Percentiles rank a stretch among this genome's conserved stretches.
Evolutionary conservation across 768 basidiomycete species (phyloP).

Genomic region (Boletus fagicola): DNA sequence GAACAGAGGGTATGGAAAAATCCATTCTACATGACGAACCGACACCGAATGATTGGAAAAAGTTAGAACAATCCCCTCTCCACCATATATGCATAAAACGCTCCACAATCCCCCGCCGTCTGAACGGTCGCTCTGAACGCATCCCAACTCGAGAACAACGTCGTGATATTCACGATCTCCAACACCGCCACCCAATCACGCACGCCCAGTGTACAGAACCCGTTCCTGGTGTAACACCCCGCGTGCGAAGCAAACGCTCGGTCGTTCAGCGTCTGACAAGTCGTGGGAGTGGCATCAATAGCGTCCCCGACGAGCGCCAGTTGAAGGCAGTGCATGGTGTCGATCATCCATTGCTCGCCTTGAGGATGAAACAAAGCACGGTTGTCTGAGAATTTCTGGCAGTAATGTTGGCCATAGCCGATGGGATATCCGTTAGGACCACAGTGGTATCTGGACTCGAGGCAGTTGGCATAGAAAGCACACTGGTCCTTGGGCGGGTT

Average conservation of each 20-base stretch:
- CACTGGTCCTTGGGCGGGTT: constrained; percentile 40
- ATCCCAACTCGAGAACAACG: constrained; percentile 18
- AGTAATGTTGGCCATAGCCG: constrained; percentile 41
- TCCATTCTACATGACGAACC: background rate
- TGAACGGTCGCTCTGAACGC: constrained; percentile 12
- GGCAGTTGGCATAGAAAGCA: constrained; percentile 44
- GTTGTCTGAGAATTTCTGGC: constrained; percentile 37
- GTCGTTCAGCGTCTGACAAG: constrained; percentile 35
- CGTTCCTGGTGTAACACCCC: constrained; percentile 40
- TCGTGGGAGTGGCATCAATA: constrained; percentile 21
- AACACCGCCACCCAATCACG: constrained; percentile 39
- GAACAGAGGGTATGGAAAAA: too few species aligned
- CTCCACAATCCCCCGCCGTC: constrained; percentile 10
- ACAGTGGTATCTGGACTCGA: constrained; percentile 46
- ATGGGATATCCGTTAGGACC: constrained; percentile 44
- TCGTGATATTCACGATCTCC: constrained; percentile 26
- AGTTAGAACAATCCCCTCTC: constrained; percentile 8
- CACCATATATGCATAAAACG: constrained; percentile 16
- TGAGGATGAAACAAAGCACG: constrained; percentile 28
- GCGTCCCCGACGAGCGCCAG: constrained; percentile 38
- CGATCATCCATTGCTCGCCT: constrained; percentile 44
- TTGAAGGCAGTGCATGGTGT: constrained; percentile 49
- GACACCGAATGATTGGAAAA: background rate
- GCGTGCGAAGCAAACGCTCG: constrained; percentile 44
- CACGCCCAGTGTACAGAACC: constrained; percentile 39